Conservation (phyloP, 441 rosid species). For the Euphorbia schlechtendalii region DNA sequence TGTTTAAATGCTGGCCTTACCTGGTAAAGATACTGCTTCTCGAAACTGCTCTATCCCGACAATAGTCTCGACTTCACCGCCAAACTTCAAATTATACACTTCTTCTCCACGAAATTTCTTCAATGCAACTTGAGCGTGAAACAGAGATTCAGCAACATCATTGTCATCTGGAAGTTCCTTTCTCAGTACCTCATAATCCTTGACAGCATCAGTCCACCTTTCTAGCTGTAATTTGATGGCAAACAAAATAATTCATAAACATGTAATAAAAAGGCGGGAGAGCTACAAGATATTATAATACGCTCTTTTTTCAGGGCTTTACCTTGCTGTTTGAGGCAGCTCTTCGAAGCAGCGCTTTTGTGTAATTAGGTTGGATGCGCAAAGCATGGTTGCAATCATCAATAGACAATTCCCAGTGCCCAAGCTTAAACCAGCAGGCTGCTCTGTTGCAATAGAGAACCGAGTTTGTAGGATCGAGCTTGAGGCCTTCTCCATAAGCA, state of each 20-base stretch:
- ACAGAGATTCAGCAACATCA: constrained; percentile 79
- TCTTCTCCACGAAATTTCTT: constrained; percentile 93
- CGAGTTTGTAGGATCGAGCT: constrained; percentile 67
- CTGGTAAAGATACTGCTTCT: constrained; percentile 67
- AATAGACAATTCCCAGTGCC: constrained; percentile 69
- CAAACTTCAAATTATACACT: constrained; percentile 77
- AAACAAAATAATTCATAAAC: too few relatives aligned
- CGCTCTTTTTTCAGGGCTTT: constrained; percentile 9
- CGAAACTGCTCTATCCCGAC: constrained; percentile 65
- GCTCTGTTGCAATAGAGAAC: constrained; percentile 71
- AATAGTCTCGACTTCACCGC: constrained; percentile 80
- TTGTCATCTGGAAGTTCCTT: constrained; percentile 75
- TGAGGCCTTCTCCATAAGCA: constrained; percentile 89
- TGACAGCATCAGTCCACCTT: constrained; percentile 79
- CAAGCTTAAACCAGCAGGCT: constrained; percentile 80
- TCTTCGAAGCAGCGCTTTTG: constrained; percentile 78
- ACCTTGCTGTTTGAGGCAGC: constrained; percentile 89
- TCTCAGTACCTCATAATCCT: constrained; percentile 78
- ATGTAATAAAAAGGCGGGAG: too few relatives aligned
- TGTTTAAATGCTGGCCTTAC: constrained; percentile 27
- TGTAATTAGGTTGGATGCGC: constrained; percentile 59
- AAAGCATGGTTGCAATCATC: constrained; percentile 80
- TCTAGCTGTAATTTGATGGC: constrained; percentile 41
- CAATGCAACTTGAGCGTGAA: constrained; percentile 78
- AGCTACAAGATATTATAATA: background rate